phyloP scores from a whole-genome alignment of 1,284 basidiomycete species.

The Ganoderma meredithae region DNA sequence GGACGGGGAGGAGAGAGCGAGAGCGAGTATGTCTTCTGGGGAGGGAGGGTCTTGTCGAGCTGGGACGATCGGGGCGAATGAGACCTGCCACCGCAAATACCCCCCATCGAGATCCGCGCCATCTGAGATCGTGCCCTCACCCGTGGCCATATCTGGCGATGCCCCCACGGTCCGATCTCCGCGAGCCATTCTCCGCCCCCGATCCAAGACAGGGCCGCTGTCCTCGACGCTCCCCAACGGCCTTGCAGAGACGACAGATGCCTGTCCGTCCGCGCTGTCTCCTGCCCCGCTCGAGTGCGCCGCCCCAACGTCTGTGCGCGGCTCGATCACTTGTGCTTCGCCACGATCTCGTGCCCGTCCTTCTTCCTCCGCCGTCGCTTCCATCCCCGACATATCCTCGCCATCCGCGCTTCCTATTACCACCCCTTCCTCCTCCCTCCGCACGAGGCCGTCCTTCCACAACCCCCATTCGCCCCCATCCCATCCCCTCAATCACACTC shows the following conservation, averaged over 20 bases:
- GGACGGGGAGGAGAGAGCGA: neutral
- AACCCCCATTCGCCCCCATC: neutral
- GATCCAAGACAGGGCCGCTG: neutral
- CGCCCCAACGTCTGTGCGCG: neutral
- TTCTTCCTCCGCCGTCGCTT: neutral
- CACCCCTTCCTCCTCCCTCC: neutral
- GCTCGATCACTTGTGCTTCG: neutral
- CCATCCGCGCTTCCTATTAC: neutral
- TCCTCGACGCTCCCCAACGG: neutral
- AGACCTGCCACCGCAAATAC: conserved; percentile 4
- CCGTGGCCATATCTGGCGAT: neutral
- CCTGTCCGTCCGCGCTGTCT: neutral
- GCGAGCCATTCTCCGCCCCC: conserved; percentile 2
- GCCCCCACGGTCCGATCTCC: conserved; percentile 11
- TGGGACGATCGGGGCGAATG: conserved; percentile 2
- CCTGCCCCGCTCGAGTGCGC: neutral
- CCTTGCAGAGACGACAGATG: neutral
- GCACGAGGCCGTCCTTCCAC: neutral
- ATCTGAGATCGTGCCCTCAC: conserved; percentile 5
- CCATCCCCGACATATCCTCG: conserved; percentile 11
- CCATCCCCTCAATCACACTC: neutral
- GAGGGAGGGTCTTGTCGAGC: neutral
- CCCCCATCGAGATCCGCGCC: conserved; percentile 5
- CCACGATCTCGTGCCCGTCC: conserved; percentile 4
- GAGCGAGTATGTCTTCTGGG: neutral